Conservation (phyloP, 495 filamentous ascomycete genomes). For the Trichoderma erinaceum region DNA sequence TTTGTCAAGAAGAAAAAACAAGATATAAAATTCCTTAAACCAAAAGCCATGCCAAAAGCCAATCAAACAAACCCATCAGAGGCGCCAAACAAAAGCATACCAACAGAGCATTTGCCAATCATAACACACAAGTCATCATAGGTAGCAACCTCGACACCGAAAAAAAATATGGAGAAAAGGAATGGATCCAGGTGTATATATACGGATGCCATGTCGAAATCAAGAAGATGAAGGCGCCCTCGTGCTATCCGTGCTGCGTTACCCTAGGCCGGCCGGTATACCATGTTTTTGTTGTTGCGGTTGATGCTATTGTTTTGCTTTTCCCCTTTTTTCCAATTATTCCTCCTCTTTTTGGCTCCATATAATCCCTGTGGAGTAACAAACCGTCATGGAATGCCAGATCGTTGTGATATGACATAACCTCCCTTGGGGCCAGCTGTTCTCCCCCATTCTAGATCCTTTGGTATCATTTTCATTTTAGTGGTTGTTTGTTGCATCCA, state of each 20-base stretch:
- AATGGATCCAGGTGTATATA: not conserved
- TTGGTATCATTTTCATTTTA: not conserved
- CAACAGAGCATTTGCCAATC: not conserved
- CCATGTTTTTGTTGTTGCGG: not conserved
- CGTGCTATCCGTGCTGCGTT: not conserved
- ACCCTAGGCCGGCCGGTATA: not conserved
- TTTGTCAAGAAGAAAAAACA: not conserved
- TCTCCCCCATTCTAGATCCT: not conserved
- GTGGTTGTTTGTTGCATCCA: not conserved
- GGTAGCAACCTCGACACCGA: not conserved
- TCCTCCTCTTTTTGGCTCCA: not conserved
- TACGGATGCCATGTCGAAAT: not conserved
- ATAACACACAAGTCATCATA: not conserved
- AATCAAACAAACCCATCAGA: not conserved
- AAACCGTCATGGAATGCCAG: not conserved
- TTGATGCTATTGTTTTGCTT: not conserved
- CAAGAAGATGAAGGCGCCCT: not conserved
- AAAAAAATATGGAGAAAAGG: too few relatives aligned
- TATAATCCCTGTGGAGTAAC: not conserved
- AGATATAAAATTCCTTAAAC: not conserved
- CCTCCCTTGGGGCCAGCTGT: not conserved
- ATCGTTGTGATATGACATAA: not conserved
- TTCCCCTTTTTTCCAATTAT: not conserved
- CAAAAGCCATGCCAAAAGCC: not conserved
- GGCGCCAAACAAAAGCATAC: not conserved